Evolutionary conservation across 768 basidiomycete genomes (phyloP), one percentile per base, ranked within the genome.

Genomic region (Saitozyma sp.): DNA sequence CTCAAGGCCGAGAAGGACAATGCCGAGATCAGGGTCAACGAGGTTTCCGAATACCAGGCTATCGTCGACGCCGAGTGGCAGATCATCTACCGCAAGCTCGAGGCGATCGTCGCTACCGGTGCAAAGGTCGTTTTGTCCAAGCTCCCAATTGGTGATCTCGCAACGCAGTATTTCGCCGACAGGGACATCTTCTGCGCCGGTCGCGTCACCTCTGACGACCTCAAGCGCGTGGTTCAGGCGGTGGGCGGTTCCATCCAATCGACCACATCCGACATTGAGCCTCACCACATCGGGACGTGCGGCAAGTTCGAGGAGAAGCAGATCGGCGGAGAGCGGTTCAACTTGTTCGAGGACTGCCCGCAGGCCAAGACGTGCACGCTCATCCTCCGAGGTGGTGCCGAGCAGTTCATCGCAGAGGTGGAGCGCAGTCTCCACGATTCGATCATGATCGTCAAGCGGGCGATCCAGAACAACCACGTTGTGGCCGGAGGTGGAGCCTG

Each of bases 11-110:
- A 99, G 82, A 94, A 98, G 80, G 96, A 99, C 80, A 99, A 99
- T 68, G 96, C 96, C 3, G 96, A 99, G 81, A 92, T 99, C 48
- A 87, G 96, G 42, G 92, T 99, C 16, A 92, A 98, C 74, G 89
- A 89, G 14, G 95, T 99, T 29, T 89, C 92, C 16, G 96, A 99
- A 76, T 99, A 99, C 77, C 96, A 99, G 81, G 93, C 95, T 6
- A 97, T 99, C 73, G 96, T 99, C 57, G 93, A 99, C 78, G 96
- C 96, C 10, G 96, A 99, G 78, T 99, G 96, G 96, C 91, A 95
- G 73, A 98, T 99, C 80, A 99, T 99, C 73, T 98, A 95, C 82
- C 86, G 90, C 69, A 99, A 99, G 81, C 84, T 99, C 14, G 89
- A 95, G 71, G 92, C 92, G 3, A 96, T 98, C 76, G 91, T 92